phyloP scores from a whole-genome alignment of 352 stramenopile species.

The Thalassiosira hispida region DNA sequence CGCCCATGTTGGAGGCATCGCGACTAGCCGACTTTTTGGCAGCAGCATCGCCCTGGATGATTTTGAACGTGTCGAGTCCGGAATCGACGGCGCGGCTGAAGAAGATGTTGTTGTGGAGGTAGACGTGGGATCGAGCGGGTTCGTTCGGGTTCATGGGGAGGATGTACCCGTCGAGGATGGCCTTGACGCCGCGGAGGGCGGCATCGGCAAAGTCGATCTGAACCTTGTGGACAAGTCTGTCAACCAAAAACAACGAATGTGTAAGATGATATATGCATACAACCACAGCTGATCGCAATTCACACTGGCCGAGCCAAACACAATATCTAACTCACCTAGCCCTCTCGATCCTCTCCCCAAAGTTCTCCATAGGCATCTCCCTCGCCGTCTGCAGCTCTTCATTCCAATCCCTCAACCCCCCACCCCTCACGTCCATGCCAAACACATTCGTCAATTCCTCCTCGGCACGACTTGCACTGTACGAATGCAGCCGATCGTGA shows the following conservation, averaged over 20 bases:
- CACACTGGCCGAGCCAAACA: neutral
- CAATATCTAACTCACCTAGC: conserved; percentile 73
- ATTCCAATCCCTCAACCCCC: conserved; percentile 95
- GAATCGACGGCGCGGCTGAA: conserved; percentile 88
- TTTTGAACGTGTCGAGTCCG: conserved; percentile 82
- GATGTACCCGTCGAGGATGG: conserved; percentile 94
- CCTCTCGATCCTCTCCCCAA: conserved; percentile 91
- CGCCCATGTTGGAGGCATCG: conserved; percentile 85
- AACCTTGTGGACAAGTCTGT: conserved; percentile 93
- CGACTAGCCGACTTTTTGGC: conserved; percentile 70
- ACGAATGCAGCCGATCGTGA: conserved; percentile 54
- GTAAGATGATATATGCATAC: neutral
- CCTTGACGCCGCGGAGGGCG: conserved; percentile 83
- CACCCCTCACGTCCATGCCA: conserved; percentile 91
- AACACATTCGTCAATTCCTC: conserved; percentile 90
- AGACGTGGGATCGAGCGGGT: conserved; percentile 90
- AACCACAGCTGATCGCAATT: neutral
- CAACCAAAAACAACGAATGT: neutral
- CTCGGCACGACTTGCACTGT: conserved; percentile 88
- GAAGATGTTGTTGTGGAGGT: conserved; percentile 98
- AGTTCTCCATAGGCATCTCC: conserved; percentile 83
- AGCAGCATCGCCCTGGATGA: conserved; percentile 71
- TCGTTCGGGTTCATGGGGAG: conserved; percentile 96
- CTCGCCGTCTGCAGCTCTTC: conserved; percentile 93
- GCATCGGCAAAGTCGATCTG: conserved; percentile 94